Evolutionary conservation across 305 asterid species (phyloP), one percentile per base, ranked within the genome.

Genomic region (Fraxinus dipetala): DNA sequence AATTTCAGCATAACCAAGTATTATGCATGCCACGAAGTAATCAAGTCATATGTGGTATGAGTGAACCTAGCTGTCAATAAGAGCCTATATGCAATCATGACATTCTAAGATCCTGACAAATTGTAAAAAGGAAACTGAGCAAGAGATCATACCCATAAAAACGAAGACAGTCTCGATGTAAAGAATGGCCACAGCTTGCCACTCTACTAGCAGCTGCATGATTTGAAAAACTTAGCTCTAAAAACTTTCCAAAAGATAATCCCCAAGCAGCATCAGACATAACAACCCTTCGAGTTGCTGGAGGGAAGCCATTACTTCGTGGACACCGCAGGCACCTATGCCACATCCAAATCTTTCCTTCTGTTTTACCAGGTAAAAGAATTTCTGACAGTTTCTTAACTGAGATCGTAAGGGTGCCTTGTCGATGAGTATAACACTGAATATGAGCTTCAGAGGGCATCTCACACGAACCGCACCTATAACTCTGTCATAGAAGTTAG

Each of bases 221-320:
- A 87, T 94, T 96, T 54, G 98, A 96, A 87, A 96, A 96, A 85
- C 99, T 96, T 80, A 96, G 94, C 91, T 96, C 99, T 90, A 96
- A 89, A 88, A 96, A 96, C 91, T 96, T 96, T 81, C 99, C 99
- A 32, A 96, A 91, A 76, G 99, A 96, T 89, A 96, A 85, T 24
- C 98, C 98, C 99, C 98, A 93, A 34, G 98, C 98, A 85, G 99
- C 99, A 89, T 96, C 99, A 83, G 99, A 96, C 99, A 96, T 96
- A 79, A 93, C 90, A 79, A 96, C 86, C 85, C 99, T 90, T 86
- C 93, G 91, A 79, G 98, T 96, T 61, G 99, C 98, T 31, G 98
- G 98, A 30, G 99, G 98, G 83, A 92, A 92, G 45, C 98, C 97
- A 82, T 90, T 88, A 77, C 86, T 83, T 78, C 98, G 90, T 24